Percentiles rank a stretch among this genome's conserved stretches.
Conservation (phyloP, 1,284 basidiomycete genomes). For the Peniophora sp. region DNA sequence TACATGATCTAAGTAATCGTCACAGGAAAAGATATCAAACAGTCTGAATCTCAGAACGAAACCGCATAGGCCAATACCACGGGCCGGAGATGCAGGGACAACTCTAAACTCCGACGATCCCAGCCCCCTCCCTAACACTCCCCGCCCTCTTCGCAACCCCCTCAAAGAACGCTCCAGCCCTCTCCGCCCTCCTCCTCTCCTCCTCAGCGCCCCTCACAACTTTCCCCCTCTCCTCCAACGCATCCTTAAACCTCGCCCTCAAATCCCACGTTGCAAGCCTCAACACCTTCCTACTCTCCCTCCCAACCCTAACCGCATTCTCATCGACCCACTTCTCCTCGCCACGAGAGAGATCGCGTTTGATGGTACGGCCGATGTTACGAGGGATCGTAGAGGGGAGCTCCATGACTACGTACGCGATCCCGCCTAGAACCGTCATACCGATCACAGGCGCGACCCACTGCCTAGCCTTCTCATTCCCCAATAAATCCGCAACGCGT, state of each 20-base stretch:
- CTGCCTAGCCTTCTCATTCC: constrained; percentile 75
- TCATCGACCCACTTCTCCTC: constrained; percentile 57
- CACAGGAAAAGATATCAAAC: too few relatives aligned
- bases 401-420: constrained; percentile 83
- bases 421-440: constrained; percentile 66
- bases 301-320: constrained; percentile 67
- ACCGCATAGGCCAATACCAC: too few relatives aligned
- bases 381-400: constrained; percentile 88
- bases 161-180: constrained; percentile 70
- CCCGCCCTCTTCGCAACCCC: constrained; percentile 52
- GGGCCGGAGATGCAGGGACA: too few relatives aligned
- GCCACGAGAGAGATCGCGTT: constrained; percentile 43
- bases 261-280: constrained; percentile 91
- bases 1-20: too few relatives aligned
- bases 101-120: not conserved
- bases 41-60: too few relatives aligned
- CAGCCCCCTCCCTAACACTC: constrained; percentile 38
- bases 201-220: constrained; percentile 80
- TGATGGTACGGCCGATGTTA: constrained; percentile 80
- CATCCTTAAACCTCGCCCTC: constrained; percentile 73
- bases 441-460: constrained; percentile 88
- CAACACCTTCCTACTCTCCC: constrained; percentile 93
- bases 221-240: constrained; percentile 70
- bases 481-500: constrained; percentile 72
- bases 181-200: constrained; percentile 56